A percentile compares a stretch with the other conserved stretches of the same genome.
phyloP scores from a whole-genome alignment of 2,329 filamentous ascomycete species.

The Neofusicoccum parvum region DNA sequence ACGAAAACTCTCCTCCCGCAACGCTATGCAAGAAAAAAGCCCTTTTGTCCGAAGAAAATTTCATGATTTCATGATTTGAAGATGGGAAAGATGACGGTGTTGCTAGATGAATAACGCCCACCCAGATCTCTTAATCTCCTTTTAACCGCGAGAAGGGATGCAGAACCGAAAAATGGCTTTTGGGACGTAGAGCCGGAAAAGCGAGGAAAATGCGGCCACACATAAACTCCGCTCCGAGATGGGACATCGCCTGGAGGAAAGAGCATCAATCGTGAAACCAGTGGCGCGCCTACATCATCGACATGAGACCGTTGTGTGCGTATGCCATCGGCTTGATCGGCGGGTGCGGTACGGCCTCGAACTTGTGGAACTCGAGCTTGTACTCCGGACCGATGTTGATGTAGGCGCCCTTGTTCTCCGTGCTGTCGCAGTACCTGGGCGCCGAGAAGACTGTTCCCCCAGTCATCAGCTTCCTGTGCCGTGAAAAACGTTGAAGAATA shows the following conservation, averaged over 20 bases:
- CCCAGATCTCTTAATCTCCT: neutral
- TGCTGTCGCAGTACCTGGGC: conserved; percentile 95
- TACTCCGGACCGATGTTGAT: conserved; percentile 94
- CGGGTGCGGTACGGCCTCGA: conserved; percentile 95
- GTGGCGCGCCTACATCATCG: conserved; percentile 61
- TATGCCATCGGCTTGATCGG: conserved; percentile 94
- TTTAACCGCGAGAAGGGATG: neutral
- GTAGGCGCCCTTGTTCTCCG: conserved; percentile 96
- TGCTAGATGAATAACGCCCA: conserved; percentile 2
- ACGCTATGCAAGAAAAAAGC: conserved; percentile 11
- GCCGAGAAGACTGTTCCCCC: conserved; percentile 79
- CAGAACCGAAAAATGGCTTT: conserved; percentile 1
- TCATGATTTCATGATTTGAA: neutral
- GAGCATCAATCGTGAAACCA: neutral
- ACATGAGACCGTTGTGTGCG: conserved; percentile 77
- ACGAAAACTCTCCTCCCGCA: neutral
- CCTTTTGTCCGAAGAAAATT: neutral
- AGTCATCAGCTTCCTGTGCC: too few species aligned
- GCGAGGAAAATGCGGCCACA: neutral
- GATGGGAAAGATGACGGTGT: neutral
- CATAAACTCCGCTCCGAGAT: neutral
- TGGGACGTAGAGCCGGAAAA: neutral
- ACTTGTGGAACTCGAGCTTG: conserved; percentile 89
- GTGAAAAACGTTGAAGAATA: conserved; percentile 17
- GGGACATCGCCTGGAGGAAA: conserved; percentile 9